These are phyloP conservation scores for Hypoxylon sp. DNA, from an alignment of 2,329 filamentous ascomycete genomes.

Conservation along the genomic window DNA sequence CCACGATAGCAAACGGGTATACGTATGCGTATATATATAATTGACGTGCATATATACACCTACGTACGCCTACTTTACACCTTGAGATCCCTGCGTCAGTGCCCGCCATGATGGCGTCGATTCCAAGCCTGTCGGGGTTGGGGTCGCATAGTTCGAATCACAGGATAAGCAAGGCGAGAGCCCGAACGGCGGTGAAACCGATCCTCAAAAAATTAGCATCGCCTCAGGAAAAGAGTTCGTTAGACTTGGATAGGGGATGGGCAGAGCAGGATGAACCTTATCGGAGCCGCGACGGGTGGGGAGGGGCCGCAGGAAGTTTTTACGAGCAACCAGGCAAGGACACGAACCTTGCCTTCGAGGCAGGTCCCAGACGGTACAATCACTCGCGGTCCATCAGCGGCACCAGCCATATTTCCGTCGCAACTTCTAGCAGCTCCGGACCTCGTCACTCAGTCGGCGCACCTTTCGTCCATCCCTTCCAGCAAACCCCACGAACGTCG, in stretches of 20 bases:
- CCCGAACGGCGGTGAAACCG: conserved; percentile 67
- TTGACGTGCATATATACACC: conserved; percentile 32
- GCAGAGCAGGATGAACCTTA: conserved; percentile 63
- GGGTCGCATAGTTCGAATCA: conserved; percentile 43
- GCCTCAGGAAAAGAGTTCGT: conserved; percentile 70
- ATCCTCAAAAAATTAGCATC: conserved; percentile 68
- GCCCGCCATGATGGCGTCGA: conserved; percentile 52
- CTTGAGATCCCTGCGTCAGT: neutral
- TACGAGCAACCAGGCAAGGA: conserved; percentile 41
- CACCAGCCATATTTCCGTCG: conserved; percentile 67
- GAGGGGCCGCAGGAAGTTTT: conserved; percentile 16
- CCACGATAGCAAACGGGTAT: conserved; percentile 20
- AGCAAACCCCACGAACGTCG: conserved; percentile 71
- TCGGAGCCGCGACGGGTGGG: conserved; percentile 47
- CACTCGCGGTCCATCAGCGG: conserved; percentile 71
- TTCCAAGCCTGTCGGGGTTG: conserved; percentile 50
- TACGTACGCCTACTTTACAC: conserved; percentile 11
- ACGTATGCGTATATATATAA: conserved; percentile 29
- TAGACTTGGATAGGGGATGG: conserved; percentile 71
- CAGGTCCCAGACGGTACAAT: conserved; percentile 58
- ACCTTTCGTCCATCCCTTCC: conserved; percentile 70
- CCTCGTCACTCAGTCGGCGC: conserved; percentile 33
- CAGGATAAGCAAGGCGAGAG: conserved; percentile 60
- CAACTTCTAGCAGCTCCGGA: conserved; percentile 62
- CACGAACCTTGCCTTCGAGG: conserved; percentile 57